Conservation (phyloP, 1,284 basidiomycete genomes). For the Irpex sp. region DNA sequence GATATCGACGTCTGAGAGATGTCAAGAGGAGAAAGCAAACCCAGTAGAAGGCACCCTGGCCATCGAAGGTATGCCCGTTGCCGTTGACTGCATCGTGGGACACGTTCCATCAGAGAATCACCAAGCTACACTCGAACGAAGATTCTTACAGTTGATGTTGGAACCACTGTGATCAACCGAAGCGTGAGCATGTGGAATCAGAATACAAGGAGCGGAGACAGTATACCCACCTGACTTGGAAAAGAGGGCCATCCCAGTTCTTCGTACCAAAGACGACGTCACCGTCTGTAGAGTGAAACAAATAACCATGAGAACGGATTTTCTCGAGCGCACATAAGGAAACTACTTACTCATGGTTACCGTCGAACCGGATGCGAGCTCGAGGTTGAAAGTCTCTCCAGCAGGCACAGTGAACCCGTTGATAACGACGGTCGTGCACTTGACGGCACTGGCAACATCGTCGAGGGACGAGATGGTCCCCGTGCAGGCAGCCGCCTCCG, state of each 20-base stretch:
- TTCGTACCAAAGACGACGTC: conserved; percentile 30
- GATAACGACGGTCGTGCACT: conserved; percentile 45
- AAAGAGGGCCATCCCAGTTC: conserved; percentile 32
- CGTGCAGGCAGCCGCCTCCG: conserved; percentile 24
- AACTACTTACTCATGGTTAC: conserved; percentile 36
- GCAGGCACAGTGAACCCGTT: conserved; percentile 39
- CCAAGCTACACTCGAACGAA: background rate
- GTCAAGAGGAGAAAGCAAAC: conserved; percentile 14
- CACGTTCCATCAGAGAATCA: background rate
- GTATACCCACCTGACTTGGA: conserved; percentile 19
- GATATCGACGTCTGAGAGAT: background rate
- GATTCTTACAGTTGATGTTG: conserved; percentile 24
- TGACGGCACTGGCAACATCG: conserved; percentile 40
- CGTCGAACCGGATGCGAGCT: conserved; percentile 22
- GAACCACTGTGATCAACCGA: conserved; percentile 19
- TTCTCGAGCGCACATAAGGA: background rate
- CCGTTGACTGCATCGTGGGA: conserved; percentile 30
- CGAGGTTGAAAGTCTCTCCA: conserved; percentile 28
- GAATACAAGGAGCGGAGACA: background rate
- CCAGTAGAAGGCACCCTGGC: conserved; percentile 37
- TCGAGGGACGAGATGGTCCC: conserved; percentile 39
- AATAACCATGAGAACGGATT: background rate
- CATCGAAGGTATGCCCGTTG: conserved; percentile 37
- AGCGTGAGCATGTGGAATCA: conserved; percentile 15
- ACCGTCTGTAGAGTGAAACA: conserved; percentile 19